Evolutionary conservation across 2,329 filamentous ascomycete genomes (phyloP), one percentile per base, ranked within the genome.

Genomic region (Paraconiothyrium brasiliense): DNA sequence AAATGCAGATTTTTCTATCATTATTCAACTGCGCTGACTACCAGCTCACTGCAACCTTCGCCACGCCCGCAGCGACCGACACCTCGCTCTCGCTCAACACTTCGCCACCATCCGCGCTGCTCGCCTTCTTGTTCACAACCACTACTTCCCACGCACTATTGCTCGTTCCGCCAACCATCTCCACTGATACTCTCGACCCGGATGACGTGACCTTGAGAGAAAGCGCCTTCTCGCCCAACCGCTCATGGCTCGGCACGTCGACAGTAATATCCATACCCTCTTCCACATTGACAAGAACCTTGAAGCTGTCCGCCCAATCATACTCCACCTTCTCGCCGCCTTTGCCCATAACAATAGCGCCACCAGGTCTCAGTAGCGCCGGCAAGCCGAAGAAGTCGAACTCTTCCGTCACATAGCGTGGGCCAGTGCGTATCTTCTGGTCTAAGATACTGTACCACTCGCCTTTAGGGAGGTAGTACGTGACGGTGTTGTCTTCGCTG

Each of bases 361-460:
- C 52, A 7, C 59, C 62, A 46, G 62, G 62, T 37, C 49, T 59
- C 30, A 65, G 54, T 14, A 65, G 50, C 24, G 58, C 55, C 7
- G 62, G 62, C 34, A 65, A 43, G 14, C 51, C 46, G 30, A 62
- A 62, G 52, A 59, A 65, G 50, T 65, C 57, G 39, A 48, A 55
- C 14, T 51, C 50, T 24, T 65, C 62, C 20, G 62, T 59, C 37
- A 65, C 59, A 49, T 65, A 65, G 14, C 56, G 59, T 14, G 62
- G 62, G 13, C 62, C 62, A 24, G 10, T 57, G 7, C 62, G 44
- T 20, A 65, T 48, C 60, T 65, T 65, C 46, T 55, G 14, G 32
- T 65, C 62, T 0, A 65, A 13, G 14, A 65, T 56, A 7, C 62
- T 51, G 39, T 62, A 65, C 62, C 62, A 65, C 41, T 65, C 59